phyloP scores from a whole-genome alignment of 2,329 filamentous ascomycete genomes.

The Claviceps arundinis region DNA sequence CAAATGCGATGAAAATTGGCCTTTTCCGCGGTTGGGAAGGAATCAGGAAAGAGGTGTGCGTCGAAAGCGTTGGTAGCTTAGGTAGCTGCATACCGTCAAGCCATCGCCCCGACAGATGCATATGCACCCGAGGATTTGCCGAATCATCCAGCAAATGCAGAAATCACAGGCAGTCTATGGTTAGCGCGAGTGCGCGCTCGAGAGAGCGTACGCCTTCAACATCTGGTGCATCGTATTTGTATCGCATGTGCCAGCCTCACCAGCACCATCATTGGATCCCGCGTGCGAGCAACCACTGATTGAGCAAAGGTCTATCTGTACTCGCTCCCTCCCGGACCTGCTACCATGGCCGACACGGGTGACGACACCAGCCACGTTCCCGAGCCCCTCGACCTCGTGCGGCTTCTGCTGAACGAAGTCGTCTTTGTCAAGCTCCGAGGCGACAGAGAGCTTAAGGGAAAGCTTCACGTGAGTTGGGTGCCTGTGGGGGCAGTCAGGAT shows the following conservation, averaged over 20 bases:
- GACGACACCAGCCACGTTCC: constrained; percentile 61
- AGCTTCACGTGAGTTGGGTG: constrained; percentile 59
- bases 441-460: constrained; percentile 87
- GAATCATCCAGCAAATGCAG: neutral
- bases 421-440: constrained; percentile 96
- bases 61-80: too few species aligned
- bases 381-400: constrained; percentile 91
- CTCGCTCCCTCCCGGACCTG: too few species aligned
- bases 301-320: neutral
- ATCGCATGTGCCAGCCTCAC: neutral
- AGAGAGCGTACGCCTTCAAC: neutral
- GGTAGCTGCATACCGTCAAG: neutral
- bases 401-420: constrained; percentile 84
- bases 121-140: neutral
- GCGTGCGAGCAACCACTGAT: neutral
- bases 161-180: neutral
- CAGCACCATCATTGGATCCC: neutral
- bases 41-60: too few species aligned
- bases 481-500: neutral
- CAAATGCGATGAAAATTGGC: too few species aligned
- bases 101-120: neutral
- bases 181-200: neutral
- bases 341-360: constrained; percentile 67
- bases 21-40: too few species aligned
- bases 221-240: neutral